phyloP scores from a whole-genome alignment of 163 green algal genomes.

The Chlorella variabilis region DNA sequence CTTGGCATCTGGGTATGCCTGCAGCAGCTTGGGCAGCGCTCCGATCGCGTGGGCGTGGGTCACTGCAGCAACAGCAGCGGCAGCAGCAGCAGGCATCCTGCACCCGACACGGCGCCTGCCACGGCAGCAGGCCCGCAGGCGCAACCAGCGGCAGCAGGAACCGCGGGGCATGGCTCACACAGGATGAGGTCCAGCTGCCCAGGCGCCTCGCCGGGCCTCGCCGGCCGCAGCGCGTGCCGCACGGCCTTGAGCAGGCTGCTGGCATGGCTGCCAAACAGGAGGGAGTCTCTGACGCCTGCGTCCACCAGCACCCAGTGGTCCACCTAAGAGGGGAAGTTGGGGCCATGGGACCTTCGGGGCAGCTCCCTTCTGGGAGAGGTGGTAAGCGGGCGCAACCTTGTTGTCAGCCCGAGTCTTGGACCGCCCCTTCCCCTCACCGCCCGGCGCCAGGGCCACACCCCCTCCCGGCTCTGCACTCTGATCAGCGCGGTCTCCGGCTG shows the following conservation, averaged over 20 bases:
- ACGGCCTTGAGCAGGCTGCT: not conserved
- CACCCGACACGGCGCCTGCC: too few species aligned
- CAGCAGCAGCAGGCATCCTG: too few species aligned
- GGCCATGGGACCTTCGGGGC: too few species aligned
- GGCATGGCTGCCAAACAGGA: not conserved
- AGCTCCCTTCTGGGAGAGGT: too few species aligned
- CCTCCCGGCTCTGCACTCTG: not conserved
- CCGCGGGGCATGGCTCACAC: not conserved
- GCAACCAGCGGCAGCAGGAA: too few species aligned
- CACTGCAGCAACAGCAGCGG: conserved; percentile 2
- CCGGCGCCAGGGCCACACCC: not conserved
- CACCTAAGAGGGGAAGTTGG: too few species aligned
- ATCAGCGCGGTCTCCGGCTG: not conserved
- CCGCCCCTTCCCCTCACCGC: not conserved
- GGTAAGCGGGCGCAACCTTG: too few species aligned
- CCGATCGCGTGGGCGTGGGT: not conserved
- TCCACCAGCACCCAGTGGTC: conserved; percentile 14
- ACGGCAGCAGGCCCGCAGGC: too few species aligned
- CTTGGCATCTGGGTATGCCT: not conserved
- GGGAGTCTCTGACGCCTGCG: not conserved
- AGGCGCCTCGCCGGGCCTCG: not conserved
- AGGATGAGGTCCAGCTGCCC: conserved; percentile 11
- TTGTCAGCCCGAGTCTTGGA: too few species aligned
- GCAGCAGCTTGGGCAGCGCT: conserved; percentile 18
- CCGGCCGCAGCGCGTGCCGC: not conserved